phyloP scores from a whole-genome alignment of 164 flowering plant species.

The Dillenia suffruticosa region DNA sequence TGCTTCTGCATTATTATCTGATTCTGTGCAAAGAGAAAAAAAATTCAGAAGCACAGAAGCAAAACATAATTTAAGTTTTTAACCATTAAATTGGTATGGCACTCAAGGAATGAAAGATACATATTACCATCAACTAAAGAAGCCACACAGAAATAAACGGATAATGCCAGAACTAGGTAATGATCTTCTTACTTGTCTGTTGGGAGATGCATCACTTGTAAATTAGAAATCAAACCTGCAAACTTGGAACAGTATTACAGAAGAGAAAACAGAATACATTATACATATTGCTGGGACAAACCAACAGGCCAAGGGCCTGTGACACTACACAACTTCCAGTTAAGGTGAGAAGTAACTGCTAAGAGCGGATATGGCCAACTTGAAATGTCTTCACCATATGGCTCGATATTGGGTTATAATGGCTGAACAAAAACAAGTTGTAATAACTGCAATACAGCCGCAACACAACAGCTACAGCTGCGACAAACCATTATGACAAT shows the following conservation, averaged over 20 bases:
- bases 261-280: background rate
- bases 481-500: no score
- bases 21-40: constrained; percentile 31
- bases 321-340: background rate
- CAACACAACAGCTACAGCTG: no score
- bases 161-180: constrained; percentile 12
- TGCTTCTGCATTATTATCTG: constrained; percentile 24
- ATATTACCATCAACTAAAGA: constrained; percentile 7
- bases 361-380: background rate
- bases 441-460: no score
- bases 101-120: background rate
- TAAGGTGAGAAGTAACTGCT: background rate
- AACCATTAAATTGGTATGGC: background rate
- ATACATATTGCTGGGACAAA: constrained; percentile 3
- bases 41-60: background rate
- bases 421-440: no score
- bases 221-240: constrained; percentile 58
- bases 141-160: background rate
- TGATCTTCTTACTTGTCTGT: constrained; percentile 55
- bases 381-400: no score
- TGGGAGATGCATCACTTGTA: constrained; percentile 43
- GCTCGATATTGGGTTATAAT: no score
- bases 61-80: constrained; percentile 8
- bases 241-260: constrained; percentile 31
- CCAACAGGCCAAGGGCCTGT: constrained; percentile 8